Percentiles rank a stretch among this genome's conserved stretches.
Evolutionary conservation across 257 asterid genomes (phyloP).

Genomic region (Parsonsia alboflavescens): DNA sequence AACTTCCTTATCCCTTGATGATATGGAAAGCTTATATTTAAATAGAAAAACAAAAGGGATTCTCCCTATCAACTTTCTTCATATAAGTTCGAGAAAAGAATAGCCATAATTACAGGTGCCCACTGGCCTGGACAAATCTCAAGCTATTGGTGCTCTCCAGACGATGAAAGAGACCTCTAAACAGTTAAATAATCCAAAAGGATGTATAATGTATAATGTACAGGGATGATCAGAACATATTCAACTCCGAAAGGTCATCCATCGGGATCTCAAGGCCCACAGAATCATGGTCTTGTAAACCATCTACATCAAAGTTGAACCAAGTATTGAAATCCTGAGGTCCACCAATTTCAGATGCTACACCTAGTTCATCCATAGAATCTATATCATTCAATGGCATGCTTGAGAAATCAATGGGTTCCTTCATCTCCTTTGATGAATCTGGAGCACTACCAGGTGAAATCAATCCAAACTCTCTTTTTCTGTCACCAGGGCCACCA

Average conservation of each 20-base stretch:
- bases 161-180: conserved; percentile 24
- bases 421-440: conserved; percentile 35
- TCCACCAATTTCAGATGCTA: conserved; percentile 57
- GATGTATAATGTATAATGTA: conserved; percentile 75
- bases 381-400: conserved; percentile 53
- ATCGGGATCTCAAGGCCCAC: conserved; percentile 82
- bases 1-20: conserved; percentile 7
- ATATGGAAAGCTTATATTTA: conserved; percentile 20
- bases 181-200: conserved; percentile 40
- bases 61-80: conserved; percentile 18
- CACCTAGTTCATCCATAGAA: conserved; percentile 62
- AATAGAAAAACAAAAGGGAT: conserved; percentile 18
- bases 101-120: conserved; percentile 59
- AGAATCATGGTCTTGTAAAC: conserved; percentile 53
- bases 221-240: conserved; percentile 53
- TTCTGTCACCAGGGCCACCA: conserved; percentile 49
- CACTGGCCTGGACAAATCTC: conserved; percentile 37
- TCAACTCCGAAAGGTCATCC: conserved; percentile 77
- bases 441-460: conserved; percentile 40
- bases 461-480: conserved; percentile 47
- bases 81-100: conserved; percentile 23
- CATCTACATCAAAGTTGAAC: conserved; percentile 87
- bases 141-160: conserved; percentile 15
- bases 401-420: conserved; percentile 28
- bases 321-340: conserved; percentile 78